Base-by-base conservation (phyloP, 169 alveolate genomes). In the Cryptosporidium viatorum region DNA sequence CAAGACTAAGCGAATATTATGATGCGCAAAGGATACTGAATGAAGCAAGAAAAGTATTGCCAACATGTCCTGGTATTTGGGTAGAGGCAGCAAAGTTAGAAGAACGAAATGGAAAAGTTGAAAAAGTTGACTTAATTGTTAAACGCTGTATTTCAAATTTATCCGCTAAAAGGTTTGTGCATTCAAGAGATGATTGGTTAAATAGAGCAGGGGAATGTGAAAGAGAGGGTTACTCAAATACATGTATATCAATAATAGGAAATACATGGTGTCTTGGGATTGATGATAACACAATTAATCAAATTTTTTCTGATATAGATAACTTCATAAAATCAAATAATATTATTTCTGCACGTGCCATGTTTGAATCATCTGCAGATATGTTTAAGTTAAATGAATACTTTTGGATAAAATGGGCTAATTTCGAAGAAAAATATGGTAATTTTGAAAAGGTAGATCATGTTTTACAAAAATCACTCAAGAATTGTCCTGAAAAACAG, bases 71-170 rank as follows among this genome's bases (percentile, higher is more conserved):
- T 26, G 96, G 95, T 33, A 96, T 97, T 60, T 97, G 99, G 99
- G 96, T 97, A 35, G 94, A 96, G 69, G 99, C 99, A 8, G 98
- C 99, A 51, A 97, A 97, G 85, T 93, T 98, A 91, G 99, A 98
- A 92, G 99, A 98, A 86, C 93, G 97, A 58, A 93, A 96, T 62
- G 97, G 97, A 16, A 95, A 96, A 58, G 73, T 75, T 52, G 93
- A 91, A 0, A 91, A 94, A 91, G 93, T 43, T 6, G 95, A 95
- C 71, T 93, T 93, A 74, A 92, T 97, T 45, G 94, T 97, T 12
- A 71, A 93, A 21, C 93, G 98, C 31, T 96, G 97, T 58, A 93
- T 97, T 33, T 95, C 95, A 55, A 94, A 94, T 51, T 91, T 97
- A 18, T 48, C 94, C 4, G 93, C 94, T 0, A 94, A 94, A 84